These are phyloP conservation scores for Fusarium subtropicale DNA, from an alignment of 2,329 filamentous ascomycete species.

Conservation along the genomic window DNA sequence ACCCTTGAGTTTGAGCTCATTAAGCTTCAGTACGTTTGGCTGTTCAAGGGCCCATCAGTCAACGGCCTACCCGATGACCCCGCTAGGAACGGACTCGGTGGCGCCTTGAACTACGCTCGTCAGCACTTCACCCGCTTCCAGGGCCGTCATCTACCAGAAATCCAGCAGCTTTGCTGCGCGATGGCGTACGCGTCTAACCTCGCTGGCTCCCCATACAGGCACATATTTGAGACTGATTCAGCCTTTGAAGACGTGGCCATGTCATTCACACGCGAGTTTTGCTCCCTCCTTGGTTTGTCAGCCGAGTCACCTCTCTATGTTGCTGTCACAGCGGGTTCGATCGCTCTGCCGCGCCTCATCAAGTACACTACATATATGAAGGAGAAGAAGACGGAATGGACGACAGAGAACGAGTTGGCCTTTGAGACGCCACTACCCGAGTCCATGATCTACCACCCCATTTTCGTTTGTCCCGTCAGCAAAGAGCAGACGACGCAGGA, in stretches of 20 bases:
- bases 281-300: constrained; percentile 87
- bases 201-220: constrained; percentile 78
- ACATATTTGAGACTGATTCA: constrained; percentile 78
- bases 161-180: constrained; percentile 83
- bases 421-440: constrained; percentile 74
- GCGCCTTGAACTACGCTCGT: constrained; percentile 81
- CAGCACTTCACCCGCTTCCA: constrained; percentile 80
- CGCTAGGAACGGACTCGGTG: constrained; percentile 63
- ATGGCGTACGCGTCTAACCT: constrained; percentile 85
- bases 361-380: constrained; percentile 91
- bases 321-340: constrained; percentile 89
- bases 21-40: constrained; percentile 88
- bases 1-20: constrained; percentile 96
- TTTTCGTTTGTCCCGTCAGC: constrained; percentile 97
- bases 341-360: constrained; percentile 87
- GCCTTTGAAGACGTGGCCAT: constrained; percentile 85
- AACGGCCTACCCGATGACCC: constrained; percentile 67
- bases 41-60: constrained; percentile 74
- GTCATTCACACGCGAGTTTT: constrained; percentile 96
- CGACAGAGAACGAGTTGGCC: constrained; percentile 87
- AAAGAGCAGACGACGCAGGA: constrained; percentile 94
- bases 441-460: constrained; percentile 85
- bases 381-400: constrained; percentile 94
- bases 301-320: constrained; percentile 94
- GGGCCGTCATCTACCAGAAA: constrained; percentile 78